Percentiles rank a stretch among this genome's conserved stretches.
phyloP scores from a whole-genome alignment of 2,329 filamentous ascomycete genomes.

The Cladosporium sp. region DNA sequence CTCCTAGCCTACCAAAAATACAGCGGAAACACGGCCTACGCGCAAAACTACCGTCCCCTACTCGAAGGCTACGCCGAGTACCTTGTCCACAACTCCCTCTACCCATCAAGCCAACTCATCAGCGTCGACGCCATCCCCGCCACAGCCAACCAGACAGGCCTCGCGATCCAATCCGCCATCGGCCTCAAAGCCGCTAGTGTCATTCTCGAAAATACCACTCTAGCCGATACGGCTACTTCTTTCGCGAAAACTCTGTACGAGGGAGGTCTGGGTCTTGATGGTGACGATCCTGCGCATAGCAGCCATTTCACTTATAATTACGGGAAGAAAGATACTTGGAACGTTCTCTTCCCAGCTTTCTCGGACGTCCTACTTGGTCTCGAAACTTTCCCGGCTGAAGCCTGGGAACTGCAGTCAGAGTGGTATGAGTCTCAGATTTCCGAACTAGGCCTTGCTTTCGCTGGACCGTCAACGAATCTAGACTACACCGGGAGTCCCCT shows the following conservation, averaged over 20 bases:
- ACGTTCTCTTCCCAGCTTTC: slow-evolving; percentile 50
- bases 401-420: slow-evolving; percentile 21
- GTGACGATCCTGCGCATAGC: slow-evolving; percentile 20
- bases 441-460: slow-evolving; percentile 20
- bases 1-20: slow-evolving; percentile 53
- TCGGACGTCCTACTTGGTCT: slow-evolving; percentile 44
- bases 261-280: slow-evolving; percentile 21
- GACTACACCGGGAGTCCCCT: slow-evolving; percentile 17
- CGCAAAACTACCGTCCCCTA: slow-evolving; percentile 44
- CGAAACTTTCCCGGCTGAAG: slow-evolving; percentile 32
- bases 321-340: slow-evolving; percentile 27
- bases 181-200: slow-evolving; percentile 52
- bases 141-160: slow-evolving; percentile 53
- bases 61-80: slow-evolving; percentile 52
- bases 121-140: slow-evolving; percentile 58
- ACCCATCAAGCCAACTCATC: slow-evolving; percentile 51
- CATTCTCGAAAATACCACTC: slow-evolving; percentile 47
- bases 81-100: slow-evolving; percentile 47
- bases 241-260: slow-evolving; percentile 22
- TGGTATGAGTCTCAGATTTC: slow-evolving; percentile 21
- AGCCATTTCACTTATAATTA: slow-evolving; percentile 45
- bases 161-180: slow-evolving; percentile 56
- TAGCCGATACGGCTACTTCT: slow-evolving; percentile 23
- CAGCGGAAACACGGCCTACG: slow-evolving; percentile 35
- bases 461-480: slow-evolving; percentile 17